Conservation (phyloP, 768 basidiomycete genomes). For the Cystofilobasidium macerans region DNA sequence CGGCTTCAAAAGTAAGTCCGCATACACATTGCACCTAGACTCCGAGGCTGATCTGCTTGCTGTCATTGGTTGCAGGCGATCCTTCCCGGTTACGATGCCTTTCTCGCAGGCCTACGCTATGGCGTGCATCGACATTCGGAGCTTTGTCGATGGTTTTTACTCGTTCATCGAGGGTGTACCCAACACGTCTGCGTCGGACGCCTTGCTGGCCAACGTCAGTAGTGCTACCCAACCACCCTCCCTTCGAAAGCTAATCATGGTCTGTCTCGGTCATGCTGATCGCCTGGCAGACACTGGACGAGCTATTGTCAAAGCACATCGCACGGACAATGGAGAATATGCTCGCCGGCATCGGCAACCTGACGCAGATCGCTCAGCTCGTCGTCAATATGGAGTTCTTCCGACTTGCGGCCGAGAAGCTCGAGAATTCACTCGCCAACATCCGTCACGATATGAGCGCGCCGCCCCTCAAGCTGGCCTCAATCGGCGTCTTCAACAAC, state of each 20-base stretch:
- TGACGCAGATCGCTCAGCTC: conserved; percentile 86
- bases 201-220: conserved; percentile 50
- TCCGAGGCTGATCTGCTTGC: not conserved
- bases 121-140: conserved; percentile 85
- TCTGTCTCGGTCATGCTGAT: not conserved
- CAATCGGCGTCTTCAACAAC: conserved; percentile 50
- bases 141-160: conserved; percentile 88
- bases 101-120: conserved; percentile 93
- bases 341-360: conserved; percentile 60
- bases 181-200: conserved; percentile 81
- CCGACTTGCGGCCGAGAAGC: conserved; percentile 66
- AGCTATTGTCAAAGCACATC: conserved; percentile 60
- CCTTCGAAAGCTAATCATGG: not conserved
- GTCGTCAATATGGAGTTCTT: conserved; percentile 89
- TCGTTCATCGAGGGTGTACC: conserved; percentile 91
- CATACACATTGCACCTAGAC: too few relatives aligned
- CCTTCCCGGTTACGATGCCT: conserved; percentile 62
- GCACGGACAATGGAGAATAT: conserved; percentile 63
- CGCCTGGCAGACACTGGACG: conserved; percentile 62
- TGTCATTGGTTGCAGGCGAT: conserved; percentile 42
- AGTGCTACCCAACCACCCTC: not conserved
- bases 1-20: not conserved
- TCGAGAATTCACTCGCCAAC: conserved; percentile 71
- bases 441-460: conserved; percentile 45
- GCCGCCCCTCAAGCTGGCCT: conserved; percentile 26